Evolutionary conservation across 257 asterid genomes (phyloP), one percentile per base, ranked within the genome.

Genomic region (Plantago elongata): DNA sequence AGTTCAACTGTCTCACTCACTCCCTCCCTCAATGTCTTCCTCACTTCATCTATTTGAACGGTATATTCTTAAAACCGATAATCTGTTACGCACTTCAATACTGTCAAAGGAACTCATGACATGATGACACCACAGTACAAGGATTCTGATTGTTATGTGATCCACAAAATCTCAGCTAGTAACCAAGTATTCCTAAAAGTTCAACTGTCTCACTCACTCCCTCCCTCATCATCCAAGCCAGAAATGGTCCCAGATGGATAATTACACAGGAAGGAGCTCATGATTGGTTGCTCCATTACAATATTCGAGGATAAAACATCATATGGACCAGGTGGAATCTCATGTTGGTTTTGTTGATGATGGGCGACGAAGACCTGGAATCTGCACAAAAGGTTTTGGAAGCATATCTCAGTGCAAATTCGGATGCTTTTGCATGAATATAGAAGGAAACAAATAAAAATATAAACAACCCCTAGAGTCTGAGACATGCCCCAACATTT

Each of bases 331-430:
- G 37, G 40, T 9, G 15, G 9, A 42, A 11, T 13, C 61, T 40
- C 61, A 30, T 62, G 40, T 34, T 1, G 55, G 46, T 52, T 70
- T 58, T 51, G 63, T 37, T 57, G 69, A 48, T 12, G 71, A 58
- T 50, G 80, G 77, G 14, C 78, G 70, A 3, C 29, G 73, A 62
- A 78, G 50, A 37, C 84, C 87, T 5, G 84, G 84, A 54, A 81
- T 81, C 87, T 81, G 82, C 69, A 73, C 61, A 62, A 56, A 43
- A 54, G 8, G 8, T 51, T 15, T 14, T 30, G 60, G 57, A n/a
- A 44, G 43, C 51, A 29, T 18, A 60, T 34, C 46, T 57, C 2
- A 51, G 46, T 37, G 12, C 57, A 67, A 49, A 44, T 30, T 67
- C 38, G 29, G 22, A 30, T 18, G 27, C 27, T 50, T 43, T 49